Evolutionary conservation across 257 asterid genomes (phyloP), one percentile per base, ranked within the genome.

Genomic region (Lavandula angustifolia): DNA sequence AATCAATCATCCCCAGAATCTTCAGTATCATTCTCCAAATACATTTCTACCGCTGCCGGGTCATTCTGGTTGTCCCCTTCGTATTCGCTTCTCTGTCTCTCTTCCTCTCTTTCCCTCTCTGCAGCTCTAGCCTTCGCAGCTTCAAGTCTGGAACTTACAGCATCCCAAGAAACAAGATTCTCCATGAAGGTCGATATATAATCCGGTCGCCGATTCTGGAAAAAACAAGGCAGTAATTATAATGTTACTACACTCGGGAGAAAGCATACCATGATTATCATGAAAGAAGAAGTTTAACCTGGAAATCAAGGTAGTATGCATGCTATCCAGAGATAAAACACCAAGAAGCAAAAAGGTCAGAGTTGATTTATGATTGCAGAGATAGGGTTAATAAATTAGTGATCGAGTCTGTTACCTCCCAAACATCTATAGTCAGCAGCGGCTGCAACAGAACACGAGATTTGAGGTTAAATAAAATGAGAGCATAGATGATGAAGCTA

Each of bases 131-230:
- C 84, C 70, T 79, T 82, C 8, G 99, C 97, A 55, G 79, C 80
- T 76, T 89, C 95, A n/a, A 89, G 96, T 84, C 97, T 80, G 54
- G 80, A 71, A 79, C 88, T 76, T 32, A 89, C 97, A 0, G 90
- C 88, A 32, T 92, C 88, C 99, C 99, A 92, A 60, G 96, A 92
- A 61, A 92, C 87, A 42, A 92, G 97, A 77, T 87, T 87, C 87
- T 87, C 95, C 95, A 89, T 68, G 53, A 92, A 87, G 49, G 75
- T 80, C 4, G 99, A 79, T 66, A 87, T 77, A 50, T 89, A 89
- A 50, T 89, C 96, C 0, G 92, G 85, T 50, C 99, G 84, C 14
- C 92, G 88, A 38, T 84, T 89, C 97, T 92, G 83, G 34, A 62
- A 59, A 66, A 17, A 40, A 53, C 56, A 73, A 44, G n/a, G 22